phyloP scores from a whole-genome alignment of 768 basidiomycete species.

The Terana coerulea region DNA sequence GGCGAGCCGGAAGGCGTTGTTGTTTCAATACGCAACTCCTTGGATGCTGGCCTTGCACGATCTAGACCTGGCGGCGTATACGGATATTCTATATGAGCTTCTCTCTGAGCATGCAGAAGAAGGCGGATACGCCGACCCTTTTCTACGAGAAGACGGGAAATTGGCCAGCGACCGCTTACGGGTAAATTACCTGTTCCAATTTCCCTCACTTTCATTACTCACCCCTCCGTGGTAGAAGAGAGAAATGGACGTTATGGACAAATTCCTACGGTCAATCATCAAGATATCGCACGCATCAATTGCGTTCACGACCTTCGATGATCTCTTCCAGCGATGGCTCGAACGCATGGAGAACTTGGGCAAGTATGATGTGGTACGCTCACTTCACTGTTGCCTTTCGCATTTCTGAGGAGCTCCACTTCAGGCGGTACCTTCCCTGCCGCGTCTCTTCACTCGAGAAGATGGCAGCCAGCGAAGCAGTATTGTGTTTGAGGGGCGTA shows the following conservation, averaged over 20 bases:
- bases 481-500: constrained; percentile 29
- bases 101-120: constrained; percentile 45
- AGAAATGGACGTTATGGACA: constrained; percentile 17
- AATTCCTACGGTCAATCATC: constrained; percentile 44
- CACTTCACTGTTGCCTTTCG: not conserved
- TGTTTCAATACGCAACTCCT: constrained; percentile 51
- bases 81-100: constrained; percentile 47
- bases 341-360: constrained; percentile 36
- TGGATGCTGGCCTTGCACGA: constrained; percentile 74
- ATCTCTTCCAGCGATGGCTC: constrained; percentile 58
- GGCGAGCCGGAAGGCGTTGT: constrained; percentile 49
- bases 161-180: no score
- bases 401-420: no score
- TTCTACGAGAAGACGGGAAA: constrained; percentile 12
- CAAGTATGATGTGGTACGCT: constrained; percentile 35
- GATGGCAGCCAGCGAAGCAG: constrained; percentile 41
- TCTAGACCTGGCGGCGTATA: constrained; percentile 52
- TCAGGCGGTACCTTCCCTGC: constrained; percentile 51
- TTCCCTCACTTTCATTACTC: not conserved
- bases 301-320: constrained; percentile 54
- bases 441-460: constrained; percentile 55
- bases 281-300: constrained; percentile 51
- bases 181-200: constrained; percentile 2
- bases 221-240: not conserved
- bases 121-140: constrained; percentile 8